Percentiles rank a stretch among this genome's conserved stretches.
Conservation (phyloP, 2,329 filamentous ascomycete genomes). For the Aureobasidium namibiae region DNA sequence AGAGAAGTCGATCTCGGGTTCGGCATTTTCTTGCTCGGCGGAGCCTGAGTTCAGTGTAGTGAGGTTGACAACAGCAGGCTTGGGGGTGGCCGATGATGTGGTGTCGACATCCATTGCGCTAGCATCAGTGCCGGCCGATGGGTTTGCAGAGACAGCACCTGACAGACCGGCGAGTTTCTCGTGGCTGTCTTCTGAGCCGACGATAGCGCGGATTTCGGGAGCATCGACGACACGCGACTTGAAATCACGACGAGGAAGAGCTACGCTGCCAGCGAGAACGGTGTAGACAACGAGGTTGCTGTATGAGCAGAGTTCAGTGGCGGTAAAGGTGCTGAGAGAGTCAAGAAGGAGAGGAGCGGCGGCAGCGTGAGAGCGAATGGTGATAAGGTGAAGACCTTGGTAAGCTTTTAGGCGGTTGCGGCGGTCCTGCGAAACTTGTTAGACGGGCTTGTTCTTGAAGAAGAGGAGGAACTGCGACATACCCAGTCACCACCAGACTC, state of each 20-base stretch:
- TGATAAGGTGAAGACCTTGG: slow-evolving; percentile 87
- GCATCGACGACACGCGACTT: slow-evolving; percentile 98
- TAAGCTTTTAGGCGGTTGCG: slow-evolving; percentile 98
- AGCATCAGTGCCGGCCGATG: slow-evolving; percentile 64
- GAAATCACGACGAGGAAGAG: slow-evolving; percentile 94
- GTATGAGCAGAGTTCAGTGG: slow-evolving; percentile 97
- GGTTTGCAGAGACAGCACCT: slow-evolving; percentile 72
- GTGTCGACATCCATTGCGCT: slow-evolving; percentile 38
- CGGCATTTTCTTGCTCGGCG: slow-evolving; percentile 64
- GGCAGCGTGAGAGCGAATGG: slow-evolving; percentile 79
- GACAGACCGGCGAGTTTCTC: slow-evolving; percentile 78
- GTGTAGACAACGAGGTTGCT: slow-evolving; percentile 91
- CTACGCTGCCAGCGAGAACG: slow-evolving; percentile 86
- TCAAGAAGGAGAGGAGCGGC: slow-evolving; percentile 90
- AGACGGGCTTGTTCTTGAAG: not conserved
- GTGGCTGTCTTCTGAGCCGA: slow-evolving; percentile 65
- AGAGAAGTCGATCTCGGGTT: slow-evolving; percentile 80
- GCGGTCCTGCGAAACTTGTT: slow-evolving; percentile 49
- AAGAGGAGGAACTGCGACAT: not conserved
- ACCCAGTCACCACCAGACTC: slow-evolving; percentile 91
- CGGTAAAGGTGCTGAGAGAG: slow-evolving; percentile 95
- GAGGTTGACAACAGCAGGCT: slow-evolving; percentile 74
- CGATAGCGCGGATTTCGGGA: slow-evolving; percentile 93
- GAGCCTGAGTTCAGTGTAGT: slow-evolving; percentile 65
- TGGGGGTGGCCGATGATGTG: slow-evolving; percentile 39